Percentiles rank a stretch among this genome's conserved stretches.
phyloP scores from a whole-genome alignment of 768 basidiomycete species.

The Amylocystis lapponica region DNA sequence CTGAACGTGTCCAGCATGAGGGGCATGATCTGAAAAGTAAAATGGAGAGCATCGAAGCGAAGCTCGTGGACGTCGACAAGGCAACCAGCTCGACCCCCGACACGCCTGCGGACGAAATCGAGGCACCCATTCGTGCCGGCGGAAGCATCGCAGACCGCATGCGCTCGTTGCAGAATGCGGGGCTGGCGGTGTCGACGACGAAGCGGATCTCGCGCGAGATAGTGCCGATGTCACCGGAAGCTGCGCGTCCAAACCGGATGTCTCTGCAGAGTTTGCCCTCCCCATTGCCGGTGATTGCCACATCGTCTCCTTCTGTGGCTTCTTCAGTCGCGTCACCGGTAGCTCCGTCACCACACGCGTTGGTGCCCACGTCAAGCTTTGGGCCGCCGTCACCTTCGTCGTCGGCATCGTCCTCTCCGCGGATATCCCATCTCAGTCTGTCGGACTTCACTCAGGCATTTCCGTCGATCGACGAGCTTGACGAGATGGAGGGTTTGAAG shows the following conservation, averaged over 20 bases:
- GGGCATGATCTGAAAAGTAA: constrained; percentile 33
- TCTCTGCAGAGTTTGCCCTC: constrained; percentile 26
- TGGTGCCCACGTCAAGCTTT: constrained; percentile 65
- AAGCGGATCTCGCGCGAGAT: constrained; percentile 58
- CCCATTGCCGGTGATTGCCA: too few relatives aligned
- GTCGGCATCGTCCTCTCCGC: constrained; percentile 61
- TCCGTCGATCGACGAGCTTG: constrained; percentile 72
- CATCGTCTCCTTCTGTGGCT: constrained; percentile 10
- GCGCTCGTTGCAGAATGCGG: constrained; percentile 66
- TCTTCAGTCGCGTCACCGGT: constrained; percentile 21
- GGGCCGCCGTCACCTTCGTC: constrained; percentile 75
- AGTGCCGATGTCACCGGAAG: constrained; percentile 24
- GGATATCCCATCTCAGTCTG: constrained; percentile 33
- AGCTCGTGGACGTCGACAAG: constrained; percentile 41
- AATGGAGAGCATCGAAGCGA: constrained; percentile 40
- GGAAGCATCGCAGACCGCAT: constrained; percentile 79
- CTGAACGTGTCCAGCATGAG: constrained; percentile 29
- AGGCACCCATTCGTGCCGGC: constrained; percentile 25
- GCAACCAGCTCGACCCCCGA: constrained; percentile 2
- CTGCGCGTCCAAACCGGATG: constrained; percentile 34
- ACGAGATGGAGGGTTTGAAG: constrained; percentile 45
- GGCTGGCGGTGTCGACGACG: constrained; percentile 49
- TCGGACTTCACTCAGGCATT: constrained; percentile 62
- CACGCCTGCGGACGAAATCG: constrained; percentile 7
- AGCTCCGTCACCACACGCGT: constrained; percentile 39